Evolutionary conservation across 208 protist species (phyloP).

Genomic region (Leptomonas pyrrhocoris): DNA sequence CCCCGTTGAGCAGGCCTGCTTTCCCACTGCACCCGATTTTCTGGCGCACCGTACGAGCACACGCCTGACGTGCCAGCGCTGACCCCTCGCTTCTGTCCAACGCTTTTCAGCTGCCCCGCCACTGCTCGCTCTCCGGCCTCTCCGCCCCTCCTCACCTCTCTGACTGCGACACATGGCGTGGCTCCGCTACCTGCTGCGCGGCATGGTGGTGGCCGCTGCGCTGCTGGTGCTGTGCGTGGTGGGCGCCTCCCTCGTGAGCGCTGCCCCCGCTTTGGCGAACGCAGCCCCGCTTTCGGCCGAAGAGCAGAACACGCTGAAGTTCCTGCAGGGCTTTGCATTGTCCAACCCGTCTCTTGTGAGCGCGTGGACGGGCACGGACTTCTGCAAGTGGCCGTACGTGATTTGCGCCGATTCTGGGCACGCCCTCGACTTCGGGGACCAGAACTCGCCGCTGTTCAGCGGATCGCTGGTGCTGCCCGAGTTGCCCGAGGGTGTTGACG

Average conservation of each 20-base stretch:
- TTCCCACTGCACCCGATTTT: not conserved
- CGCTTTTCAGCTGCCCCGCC: too few relatives aligned
- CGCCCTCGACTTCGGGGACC: not conserved
- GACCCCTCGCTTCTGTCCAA: too few relatives aligned
- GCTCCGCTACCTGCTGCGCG: not conserved
- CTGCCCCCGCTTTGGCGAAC: too few relatives aligned
- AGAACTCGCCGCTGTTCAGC: not conserved
- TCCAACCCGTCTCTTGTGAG: too few relatives aligned
- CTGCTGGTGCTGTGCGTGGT: constrained; percentile 5
- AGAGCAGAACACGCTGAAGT: too few relatives aligned
- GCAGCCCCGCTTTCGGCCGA: too few relatives aligned
- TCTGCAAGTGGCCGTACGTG: constrained; percentile 1
- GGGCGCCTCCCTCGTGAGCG: too few relatives aligned
- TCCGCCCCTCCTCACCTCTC: not conserved
- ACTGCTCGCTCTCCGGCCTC: too few relatives aligned
- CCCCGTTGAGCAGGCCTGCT: not conserved
- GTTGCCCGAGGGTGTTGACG: not conserved
- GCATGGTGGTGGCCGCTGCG: not conserved
- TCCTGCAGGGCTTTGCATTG: too few relatives aligned
- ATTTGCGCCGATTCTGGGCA: not conserved
- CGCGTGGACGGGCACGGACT: too few relatives aligned
- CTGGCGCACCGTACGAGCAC: not conserved
- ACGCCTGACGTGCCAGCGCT: too few relatives aligned
- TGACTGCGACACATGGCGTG: not conserved
- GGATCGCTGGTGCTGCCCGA: not conserved